These are phyloP conservation scores for Pisolithus sp. DNA, from an alignment of 768 basidiomycete species.

Conservation along the genomic window DNA sequence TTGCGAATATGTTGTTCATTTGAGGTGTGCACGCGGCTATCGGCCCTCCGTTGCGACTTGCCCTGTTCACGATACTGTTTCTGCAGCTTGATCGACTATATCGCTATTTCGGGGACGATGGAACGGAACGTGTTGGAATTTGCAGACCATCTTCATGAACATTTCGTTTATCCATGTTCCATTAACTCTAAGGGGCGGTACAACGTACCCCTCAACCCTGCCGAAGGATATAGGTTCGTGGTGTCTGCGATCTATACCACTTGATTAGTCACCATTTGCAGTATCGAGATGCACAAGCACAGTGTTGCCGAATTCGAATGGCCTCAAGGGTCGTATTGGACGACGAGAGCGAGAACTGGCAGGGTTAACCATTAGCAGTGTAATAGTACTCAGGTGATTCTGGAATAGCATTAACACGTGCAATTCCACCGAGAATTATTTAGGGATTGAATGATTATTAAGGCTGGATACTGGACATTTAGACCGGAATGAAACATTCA, in stretches of 20 bases:
- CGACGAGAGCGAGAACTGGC: constrained; percentile 2
- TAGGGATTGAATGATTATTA: neutral
- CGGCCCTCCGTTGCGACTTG: neutral
- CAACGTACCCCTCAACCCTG: constrained; percentile 71
- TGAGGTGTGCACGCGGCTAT: constrained; percentile 42
- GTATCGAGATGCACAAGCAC: constrained; percentile 81
- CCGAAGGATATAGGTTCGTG: constrained; percentile 61
- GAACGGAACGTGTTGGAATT: constrained; percentile 92
- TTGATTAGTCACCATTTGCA: constrained; percentile 21
- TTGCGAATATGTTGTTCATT: constrained; percentile 88
- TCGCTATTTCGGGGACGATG: constrained; percentile 85
- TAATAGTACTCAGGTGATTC: neutral
- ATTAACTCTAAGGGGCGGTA: constrained; percentile 84
- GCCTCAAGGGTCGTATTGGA: constrained; percentile 57
- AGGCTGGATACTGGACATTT: neutral
- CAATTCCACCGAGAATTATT: neutral
- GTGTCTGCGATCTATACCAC: neutral
- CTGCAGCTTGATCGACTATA: constrained; percentile 83
- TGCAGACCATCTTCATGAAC: constrained; percentile 89
- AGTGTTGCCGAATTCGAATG: constrained; percentile 82
- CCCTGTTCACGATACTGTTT: neutral
- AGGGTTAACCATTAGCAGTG: neutral
- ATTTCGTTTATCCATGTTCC: constrained; percentile 83
- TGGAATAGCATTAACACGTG: neutral
- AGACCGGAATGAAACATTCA: neutral